Evolutionary conservation across 768 basidiomycete species (phyloP).

Genomic region (Chalciporus pseudorubinellus): DNA sequence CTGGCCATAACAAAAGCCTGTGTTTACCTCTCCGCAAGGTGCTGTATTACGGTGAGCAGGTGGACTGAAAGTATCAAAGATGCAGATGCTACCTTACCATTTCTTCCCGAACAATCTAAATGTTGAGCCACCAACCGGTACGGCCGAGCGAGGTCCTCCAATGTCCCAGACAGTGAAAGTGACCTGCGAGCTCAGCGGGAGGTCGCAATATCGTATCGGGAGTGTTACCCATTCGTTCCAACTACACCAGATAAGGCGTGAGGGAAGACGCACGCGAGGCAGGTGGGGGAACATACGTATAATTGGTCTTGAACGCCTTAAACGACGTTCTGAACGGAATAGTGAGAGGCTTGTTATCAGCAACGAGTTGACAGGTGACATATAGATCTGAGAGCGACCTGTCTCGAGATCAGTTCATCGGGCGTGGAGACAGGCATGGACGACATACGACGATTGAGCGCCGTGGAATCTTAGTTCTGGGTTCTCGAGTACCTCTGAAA

Average conservation of each 20-base stretch:
- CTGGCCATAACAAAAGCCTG: constrained; percentile 79
- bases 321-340: constrained; percentile 90
- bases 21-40: constrained; percentile 92
- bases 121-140: constrained; percentile 89
- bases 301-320: constrained; percentile 85
- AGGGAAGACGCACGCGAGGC: not conserved
- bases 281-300: constrained; percentile 52
- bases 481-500: constrained; percentile 79
- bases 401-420: constrained; percentile 22
- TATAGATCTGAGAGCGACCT: constrained; percentile 91
- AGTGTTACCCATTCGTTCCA: constrained; percentile 97
- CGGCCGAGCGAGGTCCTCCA: constrained; percentile 72
- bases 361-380: constrained; percentile 87
- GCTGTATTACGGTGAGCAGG: constrained; percentile 40
- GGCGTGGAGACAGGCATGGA: constrained; percentile 11
- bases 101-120: constrained; percentile 92
- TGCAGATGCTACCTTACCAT: constrained; percentile 46
- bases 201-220: constrained; percentile 89
- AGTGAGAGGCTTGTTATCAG: constrained; percentile 90
- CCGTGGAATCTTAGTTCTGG: constrained; percentile 84
- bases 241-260: constrained; percentile 35
- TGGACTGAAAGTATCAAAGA: not conserved
- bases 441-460: constrained; percentile 65
- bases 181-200: constrained; percentile 86
- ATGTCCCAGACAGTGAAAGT: constrained; percentile 97